Conservation (phyloP, 768 basidiomycete genomes). For the Sporobolomyces pararoseus region DNA sequence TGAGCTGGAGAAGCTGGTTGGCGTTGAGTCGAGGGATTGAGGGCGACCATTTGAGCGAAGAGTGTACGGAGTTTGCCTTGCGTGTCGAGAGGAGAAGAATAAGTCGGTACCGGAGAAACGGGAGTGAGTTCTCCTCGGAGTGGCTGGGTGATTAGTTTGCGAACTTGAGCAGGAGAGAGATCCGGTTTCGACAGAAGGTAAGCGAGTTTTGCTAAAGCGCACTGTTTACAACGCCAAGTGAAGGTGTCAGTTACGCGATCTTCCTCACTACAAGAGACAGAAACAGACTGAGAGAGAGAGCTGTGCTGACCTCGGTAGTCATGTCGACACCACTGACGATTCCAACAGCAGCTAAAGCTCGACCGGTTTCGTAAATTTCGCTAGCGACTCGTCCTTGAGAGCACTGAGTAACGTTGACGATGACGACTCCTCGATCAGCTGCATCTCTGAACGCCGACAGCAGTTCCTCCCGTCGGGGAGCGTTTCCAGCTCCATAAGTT, state of each 20-base stretch:
- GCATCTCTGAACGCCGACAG: constrained; percentile 73
- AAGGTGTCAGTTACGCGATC: constrained; percentile 8
- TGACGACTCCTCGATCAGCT: constrained; percentile 73
- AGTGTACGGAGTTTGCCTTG: constrained; percentile 22
- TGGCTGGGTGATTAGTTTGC: constrained; percentile 68
- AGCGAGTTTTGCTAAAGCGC: constrained; percentile 80
- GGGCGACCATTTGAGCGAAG: constrained; percentile 42
- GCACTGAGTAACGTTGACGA: constrained; percentile 91
- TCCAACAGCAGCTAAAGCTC: constrained; percentile 60
- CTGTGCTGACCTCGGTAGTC: constrained; percentile 75
- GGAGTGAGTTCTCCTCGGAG: constrained; percentile 84
- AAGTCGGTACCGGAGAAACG: constrained; percentile 53
- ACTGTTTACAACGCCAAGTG: constrained; percentile 54
- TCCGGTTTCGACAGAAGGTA: constrained; percentile 86
- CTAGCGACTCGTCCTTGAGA: constrained; percentile 72
- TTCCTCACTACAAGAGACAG: too few species aligned
- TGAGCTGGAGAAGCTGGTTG: neutral
- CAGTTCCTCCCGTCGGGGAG: constrained; percentile 73
- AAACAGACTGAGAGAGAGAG: neutral
- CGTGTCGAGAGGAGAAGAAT: constrained; percentile 28
- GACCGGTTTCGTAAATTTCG: constrained; percentile 74
- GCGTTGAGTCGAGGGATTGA: constrained; percentile 1
- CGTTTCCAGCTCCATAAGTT: constrained; percentile 89
- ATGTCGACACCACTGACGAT: constrained; percentile 83
- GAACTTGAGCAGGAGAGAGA: constrained; percentile 64